phyloP scores from a whole-genome alignment of 192 early-diverging fungal species.

The Gryganskiella cystojenkinii region DNA sequence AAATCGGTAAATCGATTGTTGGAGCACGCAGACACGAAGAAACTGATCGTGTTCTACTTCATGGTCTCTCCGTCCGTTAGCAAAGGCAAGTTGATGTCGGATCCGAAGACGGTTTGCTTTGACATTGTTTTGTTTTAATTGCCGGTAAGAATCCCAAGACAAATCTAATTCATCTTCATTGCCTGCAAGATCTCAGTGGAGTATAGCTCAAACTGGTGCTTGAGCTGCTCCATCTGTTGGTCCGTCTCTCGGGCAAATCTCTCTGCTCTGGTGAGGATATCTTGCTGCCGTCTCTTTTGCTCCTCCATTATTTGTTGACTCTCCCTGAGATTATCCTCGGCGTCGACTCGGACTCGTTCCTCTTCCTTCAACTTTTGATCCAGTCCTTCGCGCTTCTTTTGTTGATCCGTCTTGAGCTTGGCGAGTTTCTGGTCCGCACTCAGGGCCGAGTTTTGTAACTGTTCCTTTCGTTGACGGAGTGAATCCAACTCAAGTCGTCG shows the following conservation, averaged over 20 bases:
- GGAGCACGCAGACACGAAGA: too few species aligned
- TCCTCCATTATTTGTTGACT: slow-evolving; percentile 16
- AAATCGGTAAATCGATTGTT: too few species aligned
- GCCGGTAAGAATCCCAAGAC: too few species aligned
- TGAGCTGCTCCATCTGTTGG: slow-evolving; percentile 27
- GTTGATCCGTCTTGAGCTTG: slow-evolving; percentile 5
- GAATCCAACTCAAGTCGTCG: slow-evolving; percentile 9
- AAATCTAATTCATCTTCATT: slow-evolving; percentile 16
- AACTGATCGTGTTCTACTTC: too few species aligned
- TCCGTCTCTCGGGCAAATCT: slow-evolving; percentile 24
- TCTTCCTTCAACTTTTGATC: slow-evolving; percentile 10
- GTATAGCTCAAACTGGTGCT: slow-evolving; percentile 30
- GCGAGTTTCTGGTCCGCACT: slow-evolving; percentile 19
- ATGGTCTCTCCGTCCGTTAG: too few species aligned
- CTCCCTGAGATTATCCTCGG: slow-evolving; percentile 9
- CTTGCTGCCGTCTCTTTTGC: slow-evolving; percentile 6
- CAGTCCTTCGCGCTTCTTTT: slow-evolving; percentile 9
- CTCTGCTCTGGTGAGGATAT: slow-evolving; percentile 17
- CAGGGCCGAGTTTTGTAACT: slow-evolving; percentile 10
- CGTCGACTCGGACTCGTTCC: background rate
- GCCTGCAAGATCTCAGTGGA: slow-evolving; percentile 23
- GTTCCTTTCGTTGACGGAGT: slow-evolving; percentile 8
- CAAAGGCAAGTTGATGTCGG: too few species aligned
- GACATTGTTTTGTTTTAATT: too few species aligned
- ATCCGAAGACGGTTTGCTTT: too few species aligned